These are phyloP conservation scores for Fusarium sp. DNA, from an alignment of 2,329 filamentous ascomycete species.

Conservation along the genomic window DNA sequence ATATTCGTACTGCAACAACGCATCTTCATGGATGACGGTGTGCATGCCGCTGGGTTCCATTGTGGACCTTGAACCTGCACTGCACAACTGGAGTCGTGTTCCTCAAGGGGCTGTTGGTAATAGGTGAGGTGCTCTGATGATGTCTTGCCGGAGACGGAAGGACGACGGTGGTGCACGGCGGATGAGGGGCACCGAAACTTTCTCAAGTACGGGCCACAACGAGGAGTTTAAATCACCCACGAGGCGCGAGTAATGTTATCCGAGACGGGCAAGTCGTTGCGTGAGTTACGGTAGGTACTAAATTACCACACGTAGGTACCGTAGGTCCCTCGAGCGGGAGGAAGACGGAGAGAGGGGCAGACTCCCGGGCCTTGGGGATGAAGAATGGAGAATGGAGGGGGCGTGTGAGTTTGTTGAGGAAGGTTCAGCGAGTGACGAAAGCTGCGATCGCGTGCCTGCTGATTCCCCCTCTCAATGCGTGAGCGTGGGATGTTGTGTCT, in stretches of 20 bases:
- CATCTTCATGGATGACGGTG: constrained; percentile 53
- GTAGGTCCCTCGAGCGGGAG: constrained; percentile 19
- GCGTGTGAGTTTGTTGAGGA: constrained; percentile 31
- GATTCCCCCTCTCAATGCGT: constrained; percentile 21
- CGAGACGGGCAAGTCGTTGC: constrained; percentile 43
- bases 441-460: constrained; percentile 41
- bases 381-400: constrained; percentile 38
- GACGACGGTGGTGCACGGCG: constrained; percentile 18
- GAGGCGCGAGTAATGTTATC: constrained; percentile 28
- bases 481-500: constrained; percentile 37
- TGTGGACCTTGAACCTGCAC: constrained; percentile 29
- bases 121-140: constrained; percentile 22
- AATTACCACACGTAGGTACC: constrained; percentile 5
- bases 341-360: constrained; percentile 36
- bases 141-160: constrained; percentile 24
- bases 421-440: constrained; percentile 25
- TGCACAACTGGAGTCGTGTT: constrained; percentile 33
- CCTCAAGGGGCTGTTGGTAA: constrained; percentile 17
- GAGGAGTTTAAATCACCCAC: constrained; percentile 13
- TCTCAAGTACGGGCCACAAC: constrained; percentile 12
- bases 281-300: constrained; percentile 22
- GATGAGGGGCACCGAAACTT: constrained; percentile 20
- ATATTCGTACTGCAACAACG: constrained; percentile 54
- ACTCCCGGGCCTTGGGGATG: constrained; percentile 26
- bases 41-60: constrained; percentile 55